Evolutionary conservation across 139 green algal species (phyloP).

Genomic region (Picochlorum costavermella): DNA sequence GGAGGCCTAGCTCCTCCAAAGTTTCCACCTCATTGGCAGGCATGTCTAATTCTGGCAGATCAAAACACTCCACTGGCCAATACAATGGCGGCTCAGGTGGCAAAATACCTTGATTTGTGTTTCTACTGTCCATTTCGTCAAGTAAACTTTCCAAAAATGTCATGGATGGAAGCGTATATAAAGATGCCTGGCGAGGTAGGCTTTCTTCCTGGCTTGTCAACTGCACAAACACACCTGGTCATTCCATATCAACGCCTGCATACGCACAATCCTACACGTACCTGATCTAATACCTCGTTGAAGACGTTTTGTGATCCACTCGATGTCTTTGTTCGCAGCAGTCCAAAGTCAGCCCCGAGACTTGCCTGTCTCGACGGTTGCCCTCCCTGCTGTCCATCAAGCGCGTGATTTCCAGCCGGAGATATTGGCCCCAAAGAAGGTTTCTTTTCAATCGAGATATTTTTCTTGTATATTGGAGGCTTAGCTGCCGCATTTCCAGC

Average conservation of each 20-base stretch:
- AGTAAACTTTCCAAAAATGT: slow-evolving; percentile 34
- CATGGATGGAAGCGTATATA: slow-evolving; percentile 29
- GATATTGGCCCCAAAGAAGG: no score
- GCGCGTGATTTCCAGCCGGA: no score
- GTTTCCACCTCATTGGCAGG: neutral
- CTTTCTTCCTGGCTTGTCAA: slow-evolving; percentile 20
- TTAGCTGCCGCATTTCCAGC: no score
- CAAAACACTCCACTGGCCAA: slow-evolving; percentile 22
- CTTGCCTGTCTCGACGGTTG: no score
- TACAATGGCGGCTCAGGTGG: slow-evolving; percentile 16
- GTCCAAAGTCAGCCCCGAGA: neutral
- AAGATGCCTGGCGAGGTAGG: slow-evolving; percentile 14
- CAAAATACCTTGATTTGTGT: slow-evolving; percentile 1
- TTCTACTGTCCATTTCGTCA: slow-evolving; percentile 20
- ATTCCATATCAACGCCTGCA: neutral
- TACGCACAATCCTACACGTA: neutral
- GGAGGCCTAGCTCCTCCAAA: neutral
- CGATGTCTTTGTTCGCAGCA: neutral
- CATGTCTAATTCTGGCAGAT: slow-evolving; percentile 14
- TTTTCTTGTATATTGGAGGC: no score
- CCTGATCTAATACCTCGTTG: slow-evolving; percentile 7
- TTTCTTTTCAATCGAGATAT: no score
- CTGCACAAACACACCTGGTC: slow-evolving; percentile 6
- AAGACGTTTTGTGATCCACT: slow-evolving; percentile 2
- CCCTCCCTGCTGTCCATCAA: no score